A percentile compares a stretch with the other conserved stretches of the same genome.
phyloP scores from a whole-genome alignment of 345 rosid species.

The Melaleuca alternifolia region DNA sequence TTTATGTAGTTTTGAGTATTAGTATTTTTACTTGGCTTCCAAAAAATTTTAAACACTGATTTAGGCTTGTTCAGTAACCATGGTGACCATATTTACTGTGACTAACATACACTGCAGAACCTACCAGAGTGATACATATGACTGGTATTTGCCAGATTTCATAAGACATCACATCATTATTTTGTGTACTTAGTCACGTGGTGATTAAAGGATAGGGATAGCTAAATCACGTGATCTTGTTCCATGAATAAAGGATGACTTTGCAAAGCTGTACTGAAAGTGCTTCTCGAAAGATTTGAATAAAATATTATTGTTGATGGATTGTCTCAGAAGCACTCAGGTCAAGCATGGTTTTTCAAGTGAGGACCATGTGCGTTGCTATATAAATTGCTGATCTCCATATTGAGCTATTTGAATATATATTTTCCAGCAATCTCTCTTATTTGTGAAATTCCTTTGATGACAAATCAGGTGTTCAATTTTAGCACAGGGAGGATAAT shows the following conservation, averaged over 20 bases:
- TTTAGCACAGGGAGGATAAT: slow-evolving; percentile 97
- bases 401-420: neutral
- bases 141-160: neutral
- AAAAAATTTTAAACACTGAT: neutral
- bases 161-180: neutral
- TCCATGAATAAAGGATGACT: neutral
- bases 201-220: neutral
- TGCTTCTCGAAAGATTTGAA: neutral
- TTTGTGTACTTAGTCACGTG: neutral
- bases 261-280: neutral
- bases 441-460: neutral
- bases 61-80: neutral
- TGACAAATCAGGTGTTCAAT: slow-evolving; percentile 53
- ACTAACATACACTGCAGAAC: neutral
- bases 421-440: neutral
- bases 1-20: neutral
- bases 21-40: neutral
- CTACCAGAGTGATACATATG: neutral
- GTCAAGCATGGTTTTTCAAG: neutral
- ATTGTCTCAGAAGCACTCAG: neutral
- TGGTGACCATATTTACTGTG: neutral
- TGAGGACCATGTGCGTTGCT: neutral
- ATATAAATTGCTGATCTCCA: neutral
- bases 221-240: neutral
- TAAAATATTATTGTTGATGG: neutral